phyloP scores from a whole-genome alignment of 768 basidiomycete species.

The Trametes cingulata region DNA sequence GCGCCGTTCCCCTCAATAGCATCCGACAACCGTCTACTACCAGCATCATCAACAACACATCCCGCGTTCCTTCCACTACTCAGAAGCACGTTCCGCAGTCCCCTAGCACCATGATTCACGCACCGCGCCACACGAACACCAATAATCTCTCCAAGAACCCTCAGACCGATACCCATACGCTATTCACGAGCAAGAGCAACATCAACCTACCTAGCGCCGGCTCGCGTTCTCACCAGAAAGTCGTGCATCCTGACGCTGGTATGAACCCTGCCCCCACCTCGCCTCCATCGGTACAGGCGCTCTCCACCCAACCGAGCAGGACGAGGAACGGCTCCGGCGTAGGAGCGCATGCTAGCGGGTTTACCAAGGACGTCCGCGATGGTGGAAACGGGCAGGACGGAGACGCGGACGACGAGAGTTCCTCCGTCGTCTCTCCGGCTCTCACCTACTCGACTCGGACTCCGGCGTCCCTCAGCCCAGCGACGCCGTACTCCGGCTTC shows the following conservation, averaged over 20 bases:
- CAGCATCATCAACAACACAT: background rate
- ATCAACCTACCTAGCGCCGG: conserved; percentile 10
- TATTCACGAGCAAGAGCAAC: conserved; percentile 23
- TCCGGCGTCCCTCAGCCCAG: conserved; percentile 31
- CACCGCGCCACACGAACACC: conserved; percentile 1
- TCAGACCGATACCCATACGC: conserved; percentile 17
- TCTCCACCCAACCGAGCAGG: background rate
- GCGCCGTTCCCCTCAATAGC: background rate
- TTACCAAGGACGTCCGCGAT: background rate
- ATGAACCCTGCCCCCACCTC: background rate
- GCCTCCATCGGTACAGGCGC: background rate
- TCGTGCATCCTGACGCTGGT: background rate
- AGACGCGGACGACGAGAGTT: conserved; percentile 24
- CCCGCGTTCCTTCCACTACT: background rate
- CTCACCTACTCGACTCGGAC: conserved; percentile 34
- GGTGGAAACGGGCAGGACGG: conserved; percentile 2
- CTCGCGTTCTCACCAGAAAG: conserved; percentile 1
- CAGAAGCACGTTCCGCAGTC: background rate
- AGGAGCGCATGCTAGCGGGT: background rate
- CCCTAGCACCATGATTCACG: background rate
- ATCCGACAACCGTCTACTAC: background rate
- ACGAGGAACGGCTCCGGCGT: background rate
- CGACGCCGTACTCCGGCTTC: conserved; percentile 34
- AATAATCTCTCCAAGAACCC: background rate
- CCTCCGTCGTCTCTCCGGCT: conserved; percentile 32